A percentile compares a stretch with the other conserved stretches of the same genome.
Evolutionary conservation across 345 rosid species (phyloP).

Genomic region (Chamaenerion angustifolium): DNA sequence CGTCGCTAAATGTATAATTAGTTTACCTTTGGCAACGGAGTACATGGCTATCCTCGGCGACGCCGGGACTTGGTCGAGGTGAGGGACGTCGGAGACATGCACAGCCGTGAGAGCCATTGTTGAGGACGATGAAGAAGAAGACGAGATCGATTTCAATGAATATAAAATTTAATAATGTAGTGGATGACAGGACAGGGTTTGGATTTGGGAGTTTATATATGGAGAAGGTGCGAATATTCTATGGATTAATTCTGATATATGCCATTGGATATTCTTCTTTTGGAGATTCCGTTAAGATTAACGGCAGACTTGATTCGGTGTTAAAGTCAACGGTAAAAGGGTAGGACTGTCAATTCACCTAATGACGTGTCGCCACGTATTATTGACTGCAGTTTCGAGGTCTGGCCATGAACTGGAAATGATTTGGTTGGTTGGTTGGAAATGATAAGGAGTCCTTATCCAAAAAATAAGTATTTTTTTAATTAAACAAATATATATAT

Average conservation of each 20-base stretch:
- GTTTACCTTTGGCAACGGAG: conserved; percentile 23
- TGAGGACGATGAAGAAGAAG: background rate
- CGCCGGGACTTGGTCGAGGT: conserved; percentile 51
- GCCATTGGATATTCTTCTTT: conserved; percentile 4
- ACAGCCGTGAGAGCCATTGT: conserved; percentile 80
- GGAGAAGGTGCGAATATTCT: conserved; percentile 6
- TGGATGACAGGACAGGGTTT: background rate
- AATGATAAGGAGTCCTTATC: too few relatives aligned
- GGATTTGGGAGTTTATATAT: background rate
- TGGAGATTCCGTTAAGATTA: background rate
- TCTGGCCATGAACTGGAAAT: too few relatives aligned
- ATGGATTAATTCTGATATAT: background rate
- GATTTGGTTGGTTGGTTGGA: too few relatives aligned
- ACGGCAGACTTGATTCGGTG: background rate
- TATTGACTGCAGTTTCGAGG: too few relatives aligned
- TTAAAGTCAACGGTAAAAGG: background rate
- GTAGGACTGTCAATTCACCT: background rate
- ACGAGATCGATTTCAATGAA: background rate
- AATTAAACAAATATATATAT: too few relatives aligned
- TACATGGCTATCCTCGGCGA: conserved; percentile 26
- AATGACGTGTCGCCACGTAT: too few relatives aligned
- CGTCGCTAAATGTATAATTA: background rate
- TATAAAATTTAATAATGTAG: background rate
- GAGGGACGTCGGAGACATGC: conserved; percentile 70
- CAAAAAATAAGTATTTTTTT: too few relatives aligned